Evolutionary conservation across 306 rosid species (phyloP), one percentile per base, ranked within the genome.

Genomic region (Citrullus colocynthis): DNA sequence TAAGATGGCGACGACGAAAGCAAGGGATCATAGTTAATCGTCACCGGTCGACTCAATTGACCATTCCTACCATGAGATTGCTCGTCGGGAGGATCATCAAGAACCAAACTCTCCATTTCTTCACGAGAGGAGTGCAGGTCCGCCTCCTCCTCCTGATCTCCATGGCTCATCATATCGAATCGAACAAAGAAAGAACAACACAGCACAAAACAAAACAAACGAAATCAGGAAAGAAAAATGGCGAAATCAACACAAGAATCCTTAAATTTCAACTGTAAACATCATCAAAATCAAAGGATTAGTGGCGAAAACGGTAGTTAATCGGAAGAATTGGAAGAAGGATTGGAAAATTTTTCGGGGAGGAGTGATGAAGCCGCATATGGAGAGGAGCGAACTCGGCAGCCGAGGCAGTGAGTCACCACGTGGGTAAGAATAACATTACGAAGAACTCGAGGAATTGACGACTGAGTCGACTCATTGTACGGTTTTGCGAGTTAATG

Each of bases 71-170:
- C 54, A 20, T 20, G 79, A 48, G 85, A 66, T 34, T 65, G 79
- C 21, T 55, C 81, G 80, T 39, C 76, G 73, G 85, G 79, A 69
- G 85, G 77, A 24, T 82, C 87, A 84, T 82, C 84, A 24, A 85
- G 88, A 63, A 81, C 78, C 4, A 86, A 80, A 52, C 82, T 82
- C 51, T 86, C 87, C 89, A 82, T 86, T 56, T 84, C 85, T 32
- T 84, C 87, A 28, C 28, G 82, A 15, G 86, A 67, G 24, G 60
- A 82, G 75, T 73, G 65, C 20, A 78, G 80, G 18, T 78, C 80
- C 54, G 78, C 45, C 20, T 54, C 78, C 4, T 73, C 75, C 3
- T 75, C 83, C 7, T 79, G 83, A 64, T 62, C 75, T 32, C 81
- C 85, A 18, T 64, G 21, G 32, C 76, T 75, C 85, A 84, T 86